Conservation (phyloP, 2,329 filamentous ascomycete species). For the Epichloe glyceriae region DNA sequence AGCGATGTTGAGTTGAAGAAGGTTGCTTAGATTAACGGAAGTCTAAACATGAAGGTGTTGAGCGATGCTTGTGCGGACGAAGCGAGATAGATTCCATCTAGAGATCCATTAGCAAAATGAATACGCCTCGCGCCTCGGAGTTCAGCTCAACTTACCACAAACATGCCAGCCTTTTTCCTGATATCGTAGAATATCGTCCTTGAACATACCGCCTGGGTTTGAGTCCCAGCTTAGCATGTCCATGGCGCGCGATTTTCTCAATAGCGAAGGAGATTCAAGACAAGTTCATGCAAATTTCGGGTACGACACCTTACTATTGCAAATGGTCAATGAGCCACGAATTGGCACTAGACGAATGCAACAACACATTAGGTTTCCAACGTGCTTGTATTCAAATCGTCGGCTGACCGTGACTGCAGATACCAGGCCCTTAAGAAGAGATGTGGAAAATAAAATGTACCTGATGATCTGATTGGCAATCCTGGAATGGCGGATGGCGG, state of each 20-base stretch:
- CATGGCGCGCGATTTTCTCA: background rate
- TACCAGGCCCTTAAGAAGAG: too few species aligned
- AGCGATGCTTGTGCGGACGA: background rate
- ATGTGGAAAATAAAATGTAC: too few species aligned
- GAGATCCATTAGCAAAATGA: background rate
- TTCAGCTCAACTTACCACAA: background rate
- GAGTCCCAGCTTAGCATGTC: background rate
- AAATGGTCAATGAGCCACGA: too few species aligned
- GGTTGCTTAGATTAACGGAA: background rate
- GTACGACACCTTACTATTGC: too few species aligned
- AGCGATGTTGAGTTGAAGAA: constrained; percentile 7
- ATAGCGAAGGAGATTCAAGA: background rate
- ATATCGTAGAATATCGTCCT: background rate
- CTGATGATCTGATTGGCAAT: too few species aligned
- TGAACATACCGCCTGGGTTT: background rate
- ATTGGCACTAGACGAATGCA: too few species aligned
- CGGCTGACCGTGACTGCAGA: too few species aligned
- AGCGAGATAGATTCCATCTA: background rate
- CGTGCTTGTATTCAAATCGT: too few species aligned
- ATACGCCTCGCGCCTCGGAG: background rate
- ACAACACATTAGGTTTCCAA: too few species aligned
- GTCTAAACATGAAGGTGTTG: background rate
- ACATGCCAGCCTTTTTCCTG: background rate
- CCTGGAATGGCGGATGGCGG: too few species aligned
- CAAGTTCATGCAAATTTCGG: background rate